Conservation (phyloP, 2,329 filamentous ascomycete genomes). For the Arachnomyces sp. region DNA sequence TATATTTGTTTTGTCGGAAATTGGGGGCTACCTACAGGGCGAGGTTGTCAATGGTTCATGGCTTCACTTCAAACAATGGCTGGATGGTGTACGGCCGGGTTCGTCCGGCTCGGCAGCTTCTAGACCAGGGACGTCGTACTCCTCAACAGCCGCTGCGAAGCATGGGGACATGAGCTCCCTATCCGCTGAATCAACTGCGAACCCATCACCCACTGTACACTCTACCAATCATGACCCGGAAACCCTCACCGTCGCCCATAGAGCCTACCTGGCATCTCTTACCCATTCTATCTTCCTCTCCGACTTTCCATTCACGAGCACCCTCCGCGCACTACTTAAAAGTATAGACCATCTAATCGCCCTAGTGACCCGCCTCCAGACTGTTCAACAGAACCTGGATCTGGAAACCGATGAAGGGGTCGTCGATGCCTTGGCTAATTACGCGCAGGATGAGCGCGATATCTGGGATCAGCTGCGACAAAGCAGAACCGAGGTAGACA, state of each 20-base stretch:
- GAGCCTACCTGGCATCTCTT: constrained; percentile 64
- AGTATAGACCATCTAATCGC: constrained; percentile 75
- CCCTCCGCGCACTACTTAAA: constrained; percentile 31
- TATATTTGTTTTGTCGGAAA: constrained; percentile 82
- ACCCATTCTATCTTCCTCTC: constrained; percentile 38
- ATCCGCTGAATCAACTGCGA: constrained; percentile 13
- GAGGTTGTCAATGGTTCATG: constrained; percentile 79
- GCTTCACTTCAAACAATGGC: constrained; percentile 70
- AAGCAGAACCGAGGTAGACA: constrained; percentile 58
- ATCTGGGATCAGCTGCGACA: constrained; percentile 57
- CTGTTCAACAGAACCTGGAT: constrained; percentile 69
- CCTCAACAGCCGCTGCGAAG: constrained; percentile 15
- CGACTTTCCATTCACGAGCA: constrained; percentile 31
- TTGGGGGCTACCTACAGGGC: constrained; percentile 80
- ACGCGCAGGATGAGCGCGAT: constrained; percentile 63
- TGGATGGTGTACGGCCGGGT: constrained; percentile 40
- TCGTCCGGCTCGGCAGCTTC: constrained; percentile 22
- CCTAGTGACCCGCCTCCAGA: constrained; percentile 66
- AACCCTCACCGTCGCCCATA: constrained; percentile 71
- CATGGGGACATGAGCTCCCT: constrained; percentile 5
- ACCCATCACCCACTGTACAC: constrained; percentile 9
- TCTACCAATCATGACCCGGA: constrained; percentile 66
- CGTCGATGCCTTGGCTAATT: constrained; percentile 65
- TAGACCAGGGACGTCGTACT: constrained; percentile 31
- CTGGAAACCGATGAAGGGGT: constrained; percentile 76